Base-by-base conservation (phyloP, 2,329 filamentous ascomycete genomes). In the Colletotrichum magnum region DNA sequence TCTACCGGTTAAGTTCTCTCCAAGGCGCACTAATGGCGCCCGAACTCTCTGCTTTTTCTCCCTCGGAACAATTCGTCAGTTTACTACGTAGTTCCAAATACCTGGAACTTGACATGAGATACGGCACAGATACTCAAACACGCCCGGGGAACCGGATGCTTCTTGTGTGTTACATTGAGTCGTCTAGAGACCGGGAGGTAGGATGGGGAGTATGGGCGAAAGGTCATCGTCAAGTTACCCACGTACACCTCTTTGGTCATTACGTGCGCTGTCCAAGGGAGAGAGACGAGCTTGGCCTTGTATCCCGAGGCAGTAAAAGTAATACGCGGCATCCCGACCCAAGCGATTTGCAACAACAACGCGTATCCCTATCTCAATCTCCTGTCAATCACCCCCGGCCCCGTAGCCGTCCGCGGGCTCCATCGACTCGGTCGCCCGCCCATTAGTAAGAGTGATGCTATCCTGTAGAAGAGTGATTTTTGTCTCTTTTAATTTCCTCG, bases 361-460 rank as follows among this genome's bases (percentile, higher is more conserved):
- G 43, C 43, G 43, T 18, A 47, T 47, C 43, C 43, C 43, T 47
- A 36, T 47, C 15, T 18, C 43, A 47, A 47, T 47, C 32, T 36
- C 32, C 32, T 6, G 32, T 36, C 32, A 36, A 36, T 36, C 32
- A 36, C 32, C 32, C 32, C 32, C 7, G 24, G 57, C 28, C 43
- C 10, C 56, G 41, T 58, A 24, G 10, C 13, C 18, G n/a, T 53
- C 58, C 26, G 47, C 47, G 26, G 50, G 21, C 41, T 26, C 50
- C 32, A 61, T 61, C 41, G 43, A 50, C 41, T 41, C 24, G 47
- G 28, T 43, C 56, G 48, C 61, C 26, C 43, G 26, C 45, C 21
- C 50, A 65, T 69, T 69, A 69, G 66, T 69, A 61, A 69, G 66
- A 28, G 61, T 45, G 50, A 51, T 65, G 50, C 28, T 50, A 51